Evolutionary conservation across 768 basidiomycete genomes (phyloP), one percentile per base, ranked within the genome.

Genomic region (Pleurotus pulmonarius): DNA sequence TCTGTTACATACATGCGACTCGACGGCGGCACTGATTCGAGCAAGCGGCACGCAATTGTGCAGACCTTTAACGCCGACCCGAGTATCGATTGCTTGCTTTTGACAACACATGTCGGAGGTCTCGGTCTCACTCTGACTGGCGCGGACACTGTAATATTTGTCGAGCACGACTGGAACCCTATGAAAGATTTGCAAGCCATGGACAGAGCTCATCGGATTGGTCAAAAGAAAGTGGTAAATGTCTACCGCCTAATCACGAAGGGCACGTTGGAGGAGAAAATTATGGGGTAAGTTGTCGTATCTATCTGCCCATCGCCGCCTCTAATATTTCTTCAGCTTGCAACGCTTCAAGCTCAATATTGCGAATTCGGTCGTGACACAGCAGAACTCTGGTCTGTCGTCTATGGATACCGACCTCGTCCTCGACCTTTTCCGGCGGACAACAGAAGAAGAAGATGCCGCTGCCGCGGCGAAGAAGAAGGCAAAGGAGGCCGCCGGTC

Each of bases 91-190:
- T 95, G 94, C 60, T 78, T 99, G 15, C 77, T 99, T 8, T 79
- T 99, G 56, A 99, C 97, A 1, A 99, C 97, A 0, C 94, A 95
- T 63, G 96, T 99, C 45, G 97, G 97, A 56, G 97, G 97, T 2
- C 75, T 99, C 24, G 97, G 97, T 5, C 74, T 99, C 66, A 99
- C 96, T 16, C 74, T 99, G 60, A 99, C 97, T 0, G 96, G 97
- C 18, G 97, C 97, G 5, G 97, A 99, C 68, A 99, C 97, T 0
- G 97, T 99, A 57, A 97, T 99, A 60, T 99, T 99, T 64, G 93
- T 99, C 52, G 97, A 99, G 68, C 97, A 99, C 64, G 97, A 99
- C 69, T 99, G 97, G 97, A 99, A 99, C 69, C 97, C 97, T 5
- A 97, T 96, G 94, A 98, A 98, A 70, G 97, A 99, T 75, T 74